phyloP scores from a whole-genome alignment of 305 asterid species.

The Fraxinus paxiana region DNA sequence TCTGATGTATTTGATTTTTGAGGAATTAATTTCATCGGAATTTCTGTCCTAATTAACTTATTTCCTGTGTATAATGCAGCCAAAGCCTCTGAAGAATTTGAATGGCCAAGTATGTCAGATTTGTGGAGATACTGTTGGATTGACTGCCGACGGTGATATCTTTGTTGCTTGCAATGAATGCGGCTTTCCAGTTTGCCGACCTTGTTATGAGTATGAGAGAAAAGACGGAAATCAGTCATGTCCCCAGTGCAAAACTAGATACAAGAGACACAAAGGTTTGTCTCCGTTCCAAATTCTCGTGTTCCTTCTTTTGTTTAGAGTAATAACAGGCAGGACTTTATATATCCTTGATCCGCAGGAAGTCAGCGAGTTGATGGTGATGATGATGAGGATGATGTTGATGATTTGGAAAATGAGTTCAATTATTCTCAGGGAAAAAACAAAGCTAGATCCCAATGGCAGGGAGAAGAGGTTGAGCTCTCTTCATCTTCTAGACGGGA shows the following conservation, averaged over 20 bases:
- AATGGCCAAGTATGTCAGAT: slow-evolving; percentile 63
- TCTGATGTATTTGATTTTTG: background rate
- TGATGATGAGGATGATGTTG: slow-evolving; percentile 66
- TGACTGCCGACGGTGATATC: slow-evolving; percentile 39
- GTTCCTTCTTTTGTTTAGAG: background rate
- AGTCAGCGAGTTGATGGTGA: slow-evolving; percentile 70
- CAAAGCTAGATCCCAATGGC: slow-evolving; percentile 73
- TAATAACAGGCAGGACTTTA: slow-evolving; percentile 24
- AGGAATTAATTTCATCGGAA: slow-evolving; percentile 5
- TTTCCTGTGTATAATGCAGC: slow-evolving; percentile 33
- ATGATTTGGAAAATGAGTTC: slow-evolving; percentile 70
- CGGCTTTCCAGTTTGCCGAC: slow-evolving; percentile 70
- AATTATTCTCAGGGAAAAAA: slow-evolving; percentile 44
- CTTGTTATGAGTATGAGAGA: slow-evolving; percentile 72
- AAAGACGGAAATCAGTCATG: slow-evolving; percentile 70
- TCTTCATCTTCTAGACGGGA: slow-evolving; percentile 75
- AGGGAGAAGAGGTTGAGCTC: slow-evolving; percentile 59
- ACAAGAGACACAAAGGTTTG: slow-evolving; percentile 66
- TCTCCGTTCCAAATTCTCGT: background rate
- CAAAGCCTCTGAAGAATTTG: slow-evolving; percentile 49
- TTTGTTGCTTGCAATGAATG: slow-evolving; percentile 78
- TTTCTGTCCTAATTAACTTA: background rate
- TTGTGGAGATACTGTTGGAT: slow-evolving; percentile 71
- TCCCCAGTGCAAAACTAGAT: slow-evolving; percentile 74
- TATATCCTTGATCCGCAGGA: slow-evolving; percentile 48